Evolutionary conservation across 164 flowering plant genomes (phyloP), one percentile per base, ranked within the genome.

Genomic region (Houttuynia cordata): DNA sequence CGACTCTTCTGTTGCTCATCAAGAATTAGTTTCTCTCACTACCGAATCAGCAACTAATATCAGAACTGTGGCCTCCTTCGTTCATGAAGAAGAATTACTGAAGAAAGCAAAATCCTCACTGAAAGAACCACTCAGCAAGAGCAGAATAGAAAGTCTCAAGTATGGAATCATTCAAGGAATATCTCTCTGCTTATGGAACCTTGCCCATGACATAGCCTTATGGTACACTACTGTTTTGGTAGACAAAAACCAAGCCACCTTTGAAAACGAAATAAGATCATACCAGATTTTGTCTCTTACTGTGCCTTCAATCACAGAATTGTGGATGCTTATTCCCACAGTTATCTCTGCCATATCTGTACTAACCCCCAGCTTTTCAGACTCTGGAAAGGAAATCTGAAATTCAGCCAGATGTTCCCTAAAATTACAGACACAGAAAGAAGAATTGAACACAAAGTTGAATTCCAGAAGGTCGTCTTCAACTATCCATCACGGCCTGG

Each of bases 241-340:
- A 17, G 59, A 79, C 0, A 75, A 58, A 57, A 62, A 66, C 0
- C 86, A 80, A 74, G 76, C 90, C 10, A 64, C 66, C 20, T 84
- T 84, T 54, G 66, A 75, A 62, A 34, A 86, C 56, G 81, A 84
- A 25, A 81, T 86, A 78, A 78, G 88, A 67, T 68, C 87, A 12
- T 86, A 86, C 74, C 86, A 86, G 63, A 82, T 84, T 56, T 84
- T 84, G 69, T 81, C 87, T 21, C 83, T 86, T 65, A 86, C 93
- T 24, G 86, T 84, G 22, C 89, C 93, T 65, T 84, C 87, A 20
- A 82, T 86, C 61, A 82, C 89, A 21, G 89, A 86, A 71, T 72
- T 84, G 51, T 83, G 84, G 85, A 86, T 81, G 51, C 62, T 86
- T 45, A 77, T 86, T 59, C 93, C 87, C 19, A 77, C 84, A 12